phyloP scores from a whole-genome alignment of 1,139 yeast genomes.

The Nematodospora anomalae region DNA sequence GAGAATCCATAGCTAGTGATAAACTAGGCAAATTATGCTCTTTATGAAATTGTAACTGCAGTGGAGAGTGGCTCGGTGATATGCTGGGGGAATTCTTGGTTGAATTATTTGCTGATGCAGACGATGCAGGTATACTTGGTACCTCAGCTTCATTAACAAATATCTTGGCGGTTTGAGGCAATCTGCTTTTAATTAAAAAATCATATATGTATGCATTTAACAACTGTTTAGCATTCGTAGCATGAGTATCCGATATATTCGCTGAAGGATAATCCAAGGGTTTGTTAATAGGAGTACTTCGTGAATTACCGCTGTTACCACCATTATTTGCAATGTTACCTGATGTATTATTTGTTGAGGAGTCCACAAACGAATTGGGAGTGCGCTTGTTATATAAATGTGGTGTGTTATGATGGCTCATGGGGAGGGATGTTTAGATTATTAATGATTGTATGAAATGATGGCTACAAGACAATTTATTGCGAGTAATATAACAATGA shows the following conservation, averaged over 20 bases:
- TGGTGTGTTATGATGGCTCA: constrained; percentile 42
- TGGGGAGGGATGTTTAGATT: constrained; percentile 10
- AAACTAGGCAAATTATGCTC: constrained; percentile 50
- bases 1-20: constrained; percentile 68
- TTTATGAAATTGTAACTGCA: constrained; percentile 16
- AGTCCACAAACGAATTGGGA: constrained; percentile 22
- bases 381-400: constrained; percentile 32
- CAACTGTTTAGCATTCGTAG: constrained; percentile 61
- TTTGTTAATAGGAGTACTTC: constrained; percentile 3
- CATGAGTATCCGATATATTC: constrained; percentile 48
- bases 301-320: background rate
- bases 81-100: constrained; percentile 22
- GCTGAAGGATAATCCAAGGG: constrained; percentile 16
- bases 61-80: constrained; percentile 11
- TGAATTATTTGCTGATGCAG: constrained; percentile 13
- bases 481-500: too few species aligned
- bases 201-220: constrained; percentile 86
- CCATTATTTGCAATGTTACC: background rate
- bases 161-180: constrained; percentile 68
- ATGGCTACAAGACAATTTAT: too few species aligned
- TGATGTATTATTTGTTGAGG: background rate
- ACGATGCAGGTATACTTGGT: constrained; percentile 23
- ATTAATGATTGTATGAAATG: too few species aligned
- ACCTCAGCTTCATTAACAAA: constrained; percentile 74
- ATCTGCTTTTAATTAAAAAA: constrained; percentile 72